phyloP scores from a whole-genome alignment of 805 yeast genomes.

The Wickerhamomyces silvicola region DNA sequence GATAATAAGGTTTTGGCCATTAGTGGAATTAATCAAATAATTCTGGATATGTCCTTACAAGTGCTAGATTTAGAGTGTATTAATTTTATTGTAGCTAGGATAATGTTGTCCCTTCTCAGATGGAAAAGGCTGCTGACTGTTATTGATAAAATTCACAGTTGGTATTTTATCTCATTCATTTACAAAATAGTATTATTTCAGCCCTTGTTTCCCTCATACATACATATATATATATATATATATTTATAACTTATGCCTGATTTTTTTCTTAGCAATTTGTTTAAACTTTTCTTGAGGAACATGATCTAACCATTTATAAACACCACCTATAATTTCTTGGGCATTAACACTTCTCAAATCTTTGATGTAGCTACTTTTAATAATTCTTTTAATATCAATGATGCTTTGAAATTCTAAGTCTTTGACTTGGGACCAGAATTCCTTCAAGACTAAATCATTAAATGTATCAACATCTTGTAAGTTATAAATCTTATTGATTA shows the following conservation, averaged over 20 bases:
- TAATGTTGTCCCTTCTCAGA: too few species aligned
- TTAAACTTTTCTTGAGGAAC: constrained; percentile 65
- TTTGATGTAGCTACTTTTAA: constrained; percentile 24
- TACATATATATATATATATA: background rate
- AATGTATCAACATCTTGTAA: constrained; percentile 38
- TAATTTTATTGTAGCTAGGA: too few species aligned
- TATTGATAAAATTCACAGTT: too few species aligned
- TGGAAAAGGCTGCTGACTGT: too few species aligned
- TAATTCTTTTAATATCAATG: constrained; percentile 36
- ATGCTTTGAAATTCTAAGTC: constrained; percentile 36
- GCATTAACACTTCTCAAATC: constrained; percentile 46
- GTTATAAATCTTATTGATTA: constrained; percentile 53
- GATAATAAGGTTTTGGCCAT: too few species aligned
- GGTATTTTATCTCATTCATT: too few species aligned
- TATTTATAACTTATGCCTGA: constrained; percentile 53
- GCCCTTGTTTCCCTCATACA: background rate
- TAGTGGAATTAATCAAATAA: too few species aligned
- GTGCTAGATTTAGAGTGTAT: background rate
- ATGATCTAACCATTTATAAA: constrained; percentile 64
- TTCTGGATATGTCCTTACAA: background rate
- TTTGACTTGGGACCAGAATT: constrained; percentile 28
- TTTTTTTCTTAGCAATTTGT: constrained; percentile 44
- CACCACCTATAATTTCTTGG: constrained; percentile 62
- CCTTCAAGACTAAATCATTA: constrained; percentile 36
- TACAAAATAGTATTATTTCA: too few species aligned